phyloP scores from a whole-genome alignment of 2,329 filamentous ascomycete genomes.

The Hypoxylon sp. region DNA sequence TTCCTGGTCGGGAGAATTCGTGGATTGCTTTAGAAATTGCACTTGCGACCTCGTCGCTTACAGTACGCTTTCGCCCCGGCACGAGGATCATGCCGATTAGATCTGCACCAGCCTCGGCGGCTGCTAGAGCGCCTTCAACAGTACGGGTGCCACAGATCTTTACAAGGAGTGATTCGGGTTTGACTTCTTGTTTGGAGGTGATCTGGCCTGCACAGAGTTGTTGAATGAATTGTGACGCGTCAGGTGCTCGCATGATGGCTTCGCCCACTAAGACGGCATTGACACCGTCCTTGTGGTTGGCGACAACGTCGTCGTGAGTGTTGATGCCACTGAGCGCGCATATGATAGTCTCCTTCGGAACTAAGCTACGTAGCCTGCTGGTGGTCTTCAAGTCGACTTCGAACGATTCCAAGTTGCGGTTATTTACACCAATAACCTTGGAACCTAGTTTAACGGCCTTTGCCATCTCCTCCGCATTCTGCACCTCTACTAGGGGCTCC shows the following conservation, averaged over 20 bases:
- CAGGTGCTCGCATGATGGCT: conserved; percentile 89
- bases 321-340: conserved; percentile 96
- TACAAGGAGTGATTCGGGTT: conserved; percentile 68
- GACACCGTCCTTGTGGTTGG: conserved; percentile 88
- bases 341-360: conserved; percentile 84
- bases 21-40: conserved; percentile 84
- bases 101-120: conserved; percentile 87
- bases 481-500: conserved; percentile 97
- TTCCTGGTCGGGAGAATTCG: conserved; percentile 51
- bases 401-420: conserved; percentile 94
- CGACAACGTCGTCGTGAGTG: conserved; percentile 84
- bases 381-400: conserved; percentile 96
- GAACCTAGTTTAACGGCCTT: conserved; percentile 85
- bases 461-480: conserved; percentile 92
- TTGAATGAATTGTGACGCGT: conserved; percentile 84
- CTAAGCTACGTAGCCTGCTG: conserved; percentile 84
- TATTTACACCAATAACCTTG: conserved; percentile 96
- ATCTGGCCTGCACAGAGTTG: conserved; percentile 75
- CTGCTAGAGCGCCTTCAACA: conserved; percentile 79
- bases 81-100: conserved; percentile 93
- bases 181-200: conserved; percentile 46
- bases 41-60: conserved; percentile 79
- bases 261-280: conserved; percentile 94
- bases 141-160: conserved; percentile 96
- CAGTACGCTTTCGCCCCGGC: conserved; percentile 79